Evolutionary conservation across 2,329 filamentous ascomycete genomes (phyloP).

Genomic region (Aspergillus fructus): DNA sequence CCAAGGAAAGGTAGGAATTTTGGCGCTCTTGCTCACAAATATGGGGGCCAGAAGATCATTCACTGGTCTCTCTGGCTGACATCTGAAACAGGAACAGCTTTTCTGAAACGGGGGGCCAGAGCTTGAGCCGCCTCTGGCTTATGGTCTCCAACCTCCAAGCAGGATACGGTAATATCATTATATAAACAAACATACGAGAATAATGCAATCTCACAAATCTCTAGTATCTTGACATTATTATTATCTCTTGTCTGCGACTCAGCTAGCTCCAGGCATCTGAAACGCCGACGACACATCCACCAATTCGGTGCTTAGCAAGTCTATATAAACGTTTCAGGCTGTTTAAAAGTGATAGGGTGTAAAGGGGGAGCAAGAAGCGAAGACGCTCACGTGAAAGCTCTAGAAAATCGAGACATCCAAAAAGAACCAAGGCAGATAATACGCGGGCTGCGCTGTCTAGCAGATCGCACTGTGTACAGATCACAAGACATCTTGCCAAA

Average conservation of each 20-base stretch:
- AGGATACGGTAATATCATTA: too few relatives aligned
- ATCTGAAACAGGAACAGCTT: background rate
- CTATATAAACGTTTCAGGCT: constrained; percentile 21
- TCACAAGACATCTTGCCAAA: constrained; percentile 21
- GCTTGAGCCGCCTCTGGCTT: background rate
- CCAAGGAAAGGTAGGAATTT: background rate
- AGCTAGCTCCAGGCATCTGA: constrained; percentile 22
- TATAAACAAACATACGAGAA: too few relatives aligned
- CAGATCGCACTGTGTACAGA: constrained; percentile 20
- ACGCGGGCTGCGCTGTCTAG: constrained; percentile 15
- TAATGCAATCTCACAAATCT: background rate
- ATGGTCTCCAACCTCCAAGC: background rate
- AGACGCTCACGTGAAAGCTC: constrained; percentile 8
- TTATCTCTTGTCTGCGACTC: constrained; percentile 13
- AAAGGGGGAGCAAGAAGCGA: constrained; percentile 9
- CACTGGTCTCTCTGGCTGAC: background rate
- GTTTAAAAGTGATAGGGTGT: constrained; percentile 9
- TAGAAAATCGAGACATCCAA: constrained; percentile 17
- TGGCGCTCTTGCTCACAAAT: background rate
- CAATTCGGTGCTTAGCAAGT: constrained; percentile 23
- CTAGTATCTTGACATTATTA: constrained; percentile 8
- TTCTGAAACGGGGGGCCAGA: background rate
- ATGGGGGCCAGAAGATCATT: too few relatives aligned
- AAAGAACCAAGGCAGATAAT: constrained; percentile 16
- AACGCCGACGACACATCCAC: constrained; percentile 9